Evolutionary conservation across 179 eudicot species (phyloP), one percentile per base, ranked within the genome.

Genomic region (Amaranthus tricolor): DNA sequence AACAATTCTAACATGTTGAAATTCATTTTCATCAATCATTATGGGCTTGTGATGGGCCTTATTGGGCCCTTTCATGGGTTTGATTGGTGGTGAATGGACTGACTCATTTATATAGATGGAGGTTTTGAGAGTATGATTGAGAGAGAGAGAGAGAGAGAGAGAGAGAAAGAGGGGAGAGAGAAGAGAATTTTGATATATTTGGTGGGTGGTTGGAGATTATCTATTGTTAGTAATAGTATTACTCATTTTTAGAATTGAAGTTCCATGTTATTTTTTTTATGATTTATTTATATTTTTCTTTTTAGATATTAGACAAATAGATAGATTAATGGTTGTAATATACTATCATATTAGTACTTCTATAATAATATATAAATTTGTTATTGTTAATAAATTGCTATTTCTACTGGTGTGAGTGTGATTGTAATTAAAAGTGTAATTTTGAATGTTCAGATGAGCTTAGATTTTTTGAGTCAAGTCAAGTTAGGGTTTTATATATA

Each of bases 21-120:
- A 17, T 45, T 76, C 68, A 17, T 17, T 14, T 10, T 24, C 56
- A 55, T 66, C 59, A 75, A 7, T 8, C 2, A 17, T 64, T 19
- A 47, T 53, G 57, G 56, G 67, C 72, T 67, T 47, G 11, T 57
- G 73, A 68, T 74, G 82, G 81, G 76, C 80, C 77, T 72, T 51
- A 15, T 17, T 55, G 40, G 40, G 47, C 62, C 49, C 43, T 56
- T 31, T 17, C 55, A 31, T 49, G 12, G 79, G 13, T 77, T 72
- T 17, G 48, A 40, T 31, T 62, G 49, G n/a, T 53, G 70, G 53
- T 14, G 57, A 31, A 63, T 52, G 49, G 55, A 20, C 69, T 76
- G 13, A 76, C 31, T 70, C 21, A 74, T 47, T 31, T 20, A 31
- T 31, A 31, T 31, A 31, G 40, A 31, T 31, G 40, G 40, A 31